Evolutionary conservation across 139 green algal species (phyloP).

Genomic region (Chlamydomonas schloesseri): DNA sequence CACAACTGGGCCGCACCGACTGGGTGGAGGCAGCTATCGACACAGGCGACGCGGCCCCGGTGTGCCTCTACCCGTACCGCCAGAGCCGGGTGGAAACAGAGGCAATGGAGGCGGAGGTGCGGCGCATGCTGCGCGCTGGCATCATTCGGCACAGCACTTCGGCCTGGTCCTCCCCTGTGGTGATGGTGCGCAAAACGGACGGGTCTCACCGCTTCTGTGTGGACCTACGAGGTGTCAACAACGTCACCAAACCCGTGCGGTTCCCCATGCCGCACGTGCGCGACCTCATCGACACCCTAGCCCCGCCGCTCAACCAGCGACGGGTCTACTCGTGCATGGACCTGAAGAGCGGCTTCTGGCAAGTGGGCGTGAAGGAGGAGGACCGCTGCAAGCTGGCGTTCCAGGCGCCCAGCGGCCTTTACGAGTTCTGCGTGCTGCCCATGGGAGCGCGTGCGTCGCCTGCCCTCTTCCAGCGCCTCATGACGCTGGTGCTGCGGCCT

Average conservation of each 20-base stretch:
- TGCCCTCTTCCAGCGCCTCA: not conserved
- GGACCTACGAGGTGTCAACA: not conserved
- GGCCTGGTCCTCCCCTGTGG: not conserved
- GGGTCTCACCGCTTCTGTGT: not conserved
- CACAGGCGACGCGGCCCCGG: not conserved
- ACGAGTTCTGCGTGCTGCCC: slow-evolving; percentile 3
- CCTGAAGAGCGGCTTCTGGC: not conserved
- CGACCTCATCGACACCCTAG: not conserved
- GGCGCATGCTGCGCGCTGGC: not conserved
- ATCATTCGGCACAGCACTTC: not conserved
- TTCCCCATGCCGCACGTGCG: not conserved
- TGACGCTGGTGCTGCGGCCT: not conserved
- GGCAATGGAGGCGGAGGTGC: not conserved
- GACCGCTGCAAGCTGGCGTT: not conserved
- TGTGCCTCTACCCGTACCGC: slow-evolving; percentile 1
- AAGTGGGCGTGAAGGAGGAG: not conserved
- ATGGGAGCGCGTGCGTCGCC: not conserved
- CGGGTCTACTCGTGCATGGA: not conserved
- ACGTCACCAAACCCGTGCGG: not conserved
- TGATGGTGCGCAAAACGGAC: not conserved
- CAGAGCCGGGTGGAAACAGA: not conserved
- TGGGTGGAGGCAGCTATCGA: not conserved
- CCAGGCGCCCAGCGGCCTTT: not conserved
- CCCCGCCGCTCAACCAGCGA: not conserved
- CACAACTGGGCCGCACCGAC: not conserved